These are phyloP conservation scores for Teunomyces gatunensis DNA, from an alignment of 805 yeast genomes.

Conservation along the genomic window DNA sequence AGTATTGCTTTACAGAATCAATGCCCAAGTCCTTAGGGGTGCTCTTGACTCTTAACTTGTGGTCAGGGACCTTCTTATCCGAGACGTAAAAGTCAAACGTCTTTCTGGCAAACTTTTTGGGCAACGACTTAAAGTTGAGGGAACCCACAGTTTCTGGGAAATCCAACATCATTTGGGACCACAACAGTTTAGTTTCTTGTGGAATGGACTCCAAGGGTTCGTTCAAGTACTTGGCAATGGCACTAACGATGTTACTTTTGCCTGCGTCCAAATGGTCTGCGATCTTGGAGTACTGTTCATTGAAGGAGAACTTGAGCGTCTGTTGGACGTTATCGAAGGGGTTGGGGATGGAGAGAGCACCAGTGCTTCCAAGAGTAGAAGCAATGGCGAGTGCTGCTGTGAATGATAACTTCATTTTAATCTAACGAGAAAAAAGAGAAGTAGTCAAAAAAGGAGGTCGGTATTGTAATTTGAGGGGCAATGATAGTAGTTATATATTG, in stretches of 20 bases:
- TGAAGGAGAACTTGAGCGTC: slow-evolving; percentile 7
- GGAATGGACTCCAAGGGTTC: slow-evolving; percentile 51
- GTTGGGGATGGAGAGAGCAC: slow-evolving; percentile 23
- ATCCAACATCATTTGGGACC: slow-evolving; percentile 62
- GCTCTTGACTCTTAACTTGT: slow-evolving; percentile 58
- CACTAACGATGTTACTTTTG: slow-evolving; percentile 33
- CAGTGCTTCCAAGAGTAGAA: slow-evolving; percentile 13
- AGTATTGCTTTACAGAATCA: slow-evolving; percentile 76
- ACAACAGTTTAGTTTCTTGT: slow-evolving; percentile 46
- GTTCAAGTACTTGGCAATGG: slow-evolving; percentile 51
- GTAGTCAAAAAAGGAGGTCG: background rate
- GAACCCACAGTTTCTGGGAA: slow-evolving; percentile 57
- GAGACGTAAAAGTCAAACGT: slow-evolving; percentile 40
- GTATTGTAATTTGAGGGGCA: background rate
- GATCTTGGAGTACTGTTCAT: slow-evolving; percentile 6
- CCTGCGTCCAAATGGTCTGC: slow-evolving; percentile 8
- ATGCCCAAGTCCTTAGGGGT: slow-evolving; percentile 70
- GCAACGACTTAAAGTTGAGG: slow-evolving; percentile 50
- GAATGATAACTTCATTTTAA: slow-evolving; percentile 19
- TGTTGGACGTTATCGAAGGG: slow-evolving; percentile 17
- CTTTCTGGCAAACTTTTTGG: slow-evolving; percentile 30
- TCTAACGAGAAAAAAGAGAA: background rate
- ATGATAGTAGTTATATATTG: slow-evolving; percentile 1
- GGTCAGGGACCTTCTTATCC: slow-evolving; percentile 41
- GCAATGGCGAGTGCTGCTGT: slow-evolving; percentile 17